phyloP scores from a whole-genome alignment of 805 yeast species.

The Zygotorulaspora sp. region DNA sequence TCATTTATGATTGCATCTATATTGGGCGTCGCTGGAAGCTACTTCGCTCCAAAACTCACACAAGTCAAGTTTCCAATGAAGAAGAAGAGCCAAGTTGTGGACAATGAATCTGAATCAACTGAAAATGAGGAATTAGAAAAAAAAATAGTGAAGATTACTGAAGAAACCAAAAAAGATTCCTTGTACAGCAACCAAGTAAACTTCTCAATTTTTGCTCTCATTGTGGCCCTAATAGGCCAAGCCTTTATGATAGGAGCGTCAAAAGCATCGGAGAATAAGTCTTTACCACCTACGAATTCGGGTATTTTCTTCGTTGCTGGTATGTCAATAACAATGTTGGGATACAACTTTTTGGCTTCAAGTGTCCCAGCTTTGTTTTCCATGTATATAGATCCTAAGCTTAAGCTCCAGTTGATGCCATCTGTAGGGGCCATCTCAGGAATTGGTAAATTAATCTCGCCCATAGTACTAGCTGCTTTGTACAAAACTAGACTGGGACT shows the following conservation, averaged over 20 bases:
- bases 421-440: constrained; percentile 9
- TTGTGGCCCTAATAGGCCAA: constrained; percentile 6
- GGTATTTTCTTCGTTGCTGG: constrained; percentile 10
- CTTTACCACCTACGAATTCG: constrained; percentile 4
- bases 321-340: constrained; percentile 7
- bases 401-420: constrained; percentile 8
- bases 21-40: constrained; percentile 9
- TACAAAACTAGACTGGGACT: constrained; percentile 6
- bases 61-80: neutral
- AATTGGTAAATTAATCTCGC: constrained; percentile 7
- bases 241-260: constrained; percentile 10
- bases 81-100: neutral
- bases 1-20: constrained; percentile 9
- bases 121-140: constrained; percentile 3
- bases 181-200: constrained; percentile 4
- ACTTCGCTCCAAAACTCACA: constrained; percentile 7
- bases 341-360: constrained; percentile 8
- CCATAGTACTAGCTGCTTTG: constrained; percentile 9
- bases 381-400: constrained; percentile 6
- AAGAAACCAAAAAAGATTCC: neutral
- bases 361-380: constrained; percentile 10
- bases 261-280: constrained; percentile 3
- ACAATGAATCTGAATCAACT: constrained; percentile 2
- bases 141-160: neutral
- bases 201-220: constrained; percentile 6